phyloP scores from a whole-genome alignment of 73 alveolate species.

The Paramecium octaurelia region DNA sequence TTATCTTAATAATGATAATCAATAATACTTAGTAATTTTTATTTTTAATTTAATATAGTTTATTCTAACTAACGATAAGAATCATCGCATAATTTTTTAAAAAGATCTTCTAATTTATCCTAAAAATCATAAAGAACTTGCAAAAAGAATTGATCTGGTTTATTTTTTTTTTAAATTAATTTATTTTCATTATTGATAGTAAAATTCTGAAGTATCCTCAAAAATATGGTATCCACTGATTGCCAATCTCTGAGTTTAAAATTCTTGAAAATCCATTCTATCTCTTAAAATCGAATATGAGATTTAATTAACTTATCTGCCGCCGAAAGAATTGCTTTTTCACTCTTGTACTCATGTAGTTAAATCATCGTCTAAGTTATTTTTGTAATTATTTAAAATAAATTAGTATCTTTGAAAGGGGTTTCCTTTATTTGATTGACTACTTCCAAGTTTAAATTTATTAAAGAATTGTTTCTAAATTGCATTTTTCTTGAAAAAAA shows the following conservation, averaged over 20 bases:
- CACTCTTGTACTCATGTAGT: background rate
- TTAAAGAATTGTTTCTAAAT: background rate
- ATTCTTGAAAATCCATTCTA: constrained; percentile 15
- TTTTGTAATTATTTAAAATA: background rate
- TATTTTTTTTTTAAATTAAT: background rate
- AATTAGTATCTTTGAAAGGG: background rate
- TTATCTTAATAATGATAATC: background rate
- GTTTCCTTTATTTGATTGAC: background rate
- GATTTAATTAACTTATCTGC: constrained; percentile 16
- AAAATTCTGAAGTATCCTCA: background rate
- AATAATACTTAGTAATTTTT: background rate
- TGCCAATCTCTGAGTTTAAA: constrained; percentile 30
- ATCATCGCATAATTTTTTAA: constrained; percentile 41
- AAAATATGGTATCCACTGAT: background rate
- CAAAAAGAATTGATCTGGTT: background rate
- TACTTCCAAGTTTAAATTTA: background rate
- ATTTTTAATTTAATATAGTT: background rate
- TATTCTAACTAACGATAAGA: constrained; percentile 1
- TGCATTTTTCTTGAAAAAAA: background rate
- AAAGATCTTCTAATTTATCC: background rate
- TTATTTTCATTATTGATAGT: background rate
- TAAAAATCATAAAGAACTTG: background rate
- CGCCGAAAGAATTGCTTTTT: background rate
- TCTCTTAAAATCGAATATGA: constrained; percentile 50
- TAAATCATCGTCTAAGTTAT: background rate